Evolutionary conservation across 306 rosid genomes (phyloP).

Genomic region (Leucaena leucocephala): DNA sequence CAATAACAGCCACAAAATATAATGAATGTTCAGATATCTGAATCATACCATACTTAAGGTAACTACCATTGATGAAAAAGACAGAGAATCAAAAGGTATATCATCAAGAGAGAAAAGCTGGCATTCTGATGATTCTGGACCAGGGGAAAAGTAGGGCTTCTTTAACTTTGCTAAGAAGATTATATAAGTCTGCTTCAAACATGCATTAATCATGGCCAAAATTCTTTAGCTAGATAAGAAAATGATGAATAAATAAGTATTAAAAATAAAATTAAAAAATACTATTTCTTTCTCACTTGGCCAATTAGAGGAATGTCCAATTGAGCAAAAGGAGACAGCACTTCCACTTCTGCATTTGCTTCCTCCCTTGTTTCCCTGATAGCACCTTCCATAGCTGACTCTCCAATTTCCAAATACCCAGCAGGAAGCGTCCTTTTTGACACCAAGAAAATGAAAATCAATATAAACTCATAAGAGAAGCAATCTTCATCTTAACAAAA

Average conservation of each 20-base stretch:
- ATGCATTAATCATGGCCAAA: constrained; percentile 36
- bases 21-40: background rate
- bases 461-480: constrained; percentile 30
- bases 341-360: constrained; percentile 96
- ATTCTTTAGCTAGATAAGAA: constrained; percentile 38
- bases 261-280: background rate
- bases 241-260: background rate
- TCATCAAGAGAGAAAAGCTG: constrained; percentile 77
- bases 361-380: constrained; percentile 95
- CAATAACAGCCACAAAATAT: constrained; percentile 12
- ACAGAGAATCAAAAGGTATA: constrained; percentile 80
- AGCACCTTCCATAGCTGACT: constrained; percentile 96
- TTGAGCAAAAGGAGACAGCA: constrained; percentile 87
- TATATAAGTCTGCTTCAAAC: constrained; percentile 73
- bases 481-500: constrained; percentile 33
- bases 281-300: constrained; percentile 62
- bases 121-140: constrained; percentile 94
- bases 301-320: constrained; percentile 95
- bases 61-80: constrained; percentile 96
- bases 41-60: constrained; percentile 79
- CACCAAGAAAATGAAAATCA: constrained; percentile 34
- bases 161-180: constrained; percentile 89
- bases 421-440: constrained; percentile 94
- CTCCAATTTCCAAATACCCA: constrained; percentile 94
- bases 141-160: constrained; percentile 87